Conservation (phyloP, 2,329 filamentous ascomycete species). For the Colletotrichum noveboracense region DNA sequence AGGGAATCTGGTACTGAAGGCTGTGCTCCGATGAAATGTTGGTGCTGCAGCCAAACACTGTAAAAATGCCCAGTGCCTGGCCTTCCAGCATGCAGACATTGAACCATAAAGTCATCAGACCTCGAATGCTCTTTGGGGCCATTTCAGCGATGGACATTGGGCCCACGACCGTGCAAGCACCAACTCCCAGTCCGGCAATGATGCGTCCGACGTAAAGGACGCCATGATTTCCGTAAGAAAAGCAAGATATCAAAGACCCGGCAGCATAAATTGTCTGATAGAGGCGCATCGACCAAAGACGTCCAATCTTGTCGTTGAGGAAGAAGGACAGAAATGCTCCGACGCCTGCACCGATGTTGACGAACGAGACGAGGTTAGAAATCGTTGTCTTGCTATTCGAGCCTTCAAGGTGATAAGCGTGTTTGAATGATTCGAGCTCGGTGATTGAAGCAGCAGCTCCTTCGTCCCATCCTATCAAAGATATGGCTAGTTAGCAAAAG, state of each 20-base stretch:
- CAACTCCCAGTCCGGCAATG: slow-evolving; percentile 41
- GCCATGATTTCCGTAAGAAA: slow-evolving; percentile 28
- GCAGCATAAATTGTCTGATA: slow-evolving; percentile 27
- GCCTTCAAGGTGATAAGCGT: slow-evolving; percentile 34
- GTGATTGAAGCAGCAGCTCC: slow-evolving; percentile 37
- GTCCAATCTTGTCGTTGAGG: slow-evolving; percentile 44
- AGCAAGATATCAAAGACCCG: slow-evolving; percentile 37
- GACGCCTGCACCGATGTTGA: slow-evolving; percentile 28
- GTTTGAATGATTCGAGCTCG: slow-evolving; percentile 35
- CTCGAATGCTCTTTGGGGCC: slow-evolving; percentile 36
- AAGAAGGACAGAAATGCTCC: slow-evolving; percentile 37
- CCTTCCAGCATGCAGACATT: slow-evolving; percentile 30
- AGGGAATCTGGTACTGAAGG: slow-evolving; percentile 33
- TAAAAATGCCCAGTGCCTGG: slow-evolving; percentile 27
- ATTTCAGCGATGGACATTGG: slow-evolving; percentile 38
- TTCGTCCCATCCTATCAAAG: slow-evolving; percentile 36
- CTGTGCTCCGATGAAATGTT: slow-evolving; percentile 27
- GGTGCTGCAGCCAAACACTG: slow-evolving; percentile 37
- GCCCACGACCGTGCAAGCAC: slow-evolving; percentile 37
- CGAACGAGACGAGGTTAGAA: slow-evolving; percentile 32
- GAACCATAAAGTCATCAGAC: slow-evolving; percentile 37
- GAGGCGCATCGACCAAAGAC: slow-evolving; percentile 18
- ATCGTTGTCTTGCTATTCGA: neutral
- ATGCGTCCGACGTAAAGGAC: slow-evolving; percentile 39
- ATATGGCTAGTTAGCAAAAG: neutral